Conservation (phyloP, 345 rosid species). For the Sisymbrium altissimum region DNA sequence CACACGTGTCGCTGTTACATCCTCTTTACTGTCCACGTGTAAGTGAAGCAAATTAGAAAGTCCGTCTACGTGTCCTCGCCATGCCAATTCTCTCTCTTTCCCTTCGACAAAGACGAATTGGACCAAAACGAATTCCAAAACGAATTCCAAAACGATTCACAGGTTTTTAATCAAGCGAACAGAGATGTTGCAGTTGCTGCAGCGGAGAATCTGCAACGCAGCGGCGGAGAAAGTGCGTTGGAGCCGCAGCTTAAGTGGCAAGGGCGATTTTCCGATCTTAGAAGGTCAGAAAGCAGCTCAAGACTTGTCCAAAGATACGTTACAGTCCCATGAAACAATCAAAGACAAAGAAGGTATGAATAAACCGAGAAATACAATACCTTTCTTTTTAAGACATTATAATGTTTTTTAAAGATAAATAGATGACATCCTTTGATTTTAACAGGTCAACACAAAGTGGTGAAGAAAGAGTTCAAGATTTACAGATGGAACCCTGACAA, state of each 20-base stretch:
- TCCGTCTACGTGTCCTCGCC: background rate
- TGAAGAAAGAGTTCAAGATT: slow-evolving; percentile 56
- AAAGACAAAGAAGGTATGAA: slow-evolving; percentile 10
- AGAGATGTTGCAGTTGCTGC: slow-evolving; percentile 7
- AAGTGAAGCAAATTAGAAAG: background rate
- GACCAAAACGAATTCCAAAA: background rate
- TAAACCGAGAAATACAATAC: background rate
- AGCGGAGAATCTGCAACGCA: slow-evolving; percentile 1
- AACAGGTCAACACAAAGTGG: slow-evolving; percentile 22
- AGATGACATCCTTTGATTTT: too few species aligned
- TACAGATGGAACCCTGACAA: slow-evolving; percentile 60
- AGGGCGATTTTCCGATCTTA: slow-evolving; percentile 36
- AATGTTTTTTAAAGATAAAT: too few species aligned
- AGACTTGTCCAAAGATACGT: slow-evolving; percentile 44
- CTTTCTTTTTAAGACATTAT: too few species aligned
- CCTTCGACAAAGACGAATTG: background rate
- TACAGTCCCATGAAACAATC: slow-evolving; percentile 30
- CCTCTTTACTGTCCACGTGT: background rate
- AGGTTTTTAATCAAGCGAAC: background rate
- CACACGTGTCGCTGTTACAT: background rate
- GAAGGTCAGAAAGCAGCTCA: slow-evolving; percentile 48
- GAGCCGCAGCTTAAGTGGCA: slow-evolving; percentile 28
- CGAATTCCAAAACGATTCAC: background rate
- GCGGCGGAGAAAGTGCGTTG: slow-evolving; percentile 25
- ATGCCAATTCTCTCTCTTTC: background rate